Evolutionary conservation across 2,329 filamentous ascomycete species (phyloP), one percentile per base, ranked within the genome.

Genomic region (Tolypocladium nubicola): DNA sequence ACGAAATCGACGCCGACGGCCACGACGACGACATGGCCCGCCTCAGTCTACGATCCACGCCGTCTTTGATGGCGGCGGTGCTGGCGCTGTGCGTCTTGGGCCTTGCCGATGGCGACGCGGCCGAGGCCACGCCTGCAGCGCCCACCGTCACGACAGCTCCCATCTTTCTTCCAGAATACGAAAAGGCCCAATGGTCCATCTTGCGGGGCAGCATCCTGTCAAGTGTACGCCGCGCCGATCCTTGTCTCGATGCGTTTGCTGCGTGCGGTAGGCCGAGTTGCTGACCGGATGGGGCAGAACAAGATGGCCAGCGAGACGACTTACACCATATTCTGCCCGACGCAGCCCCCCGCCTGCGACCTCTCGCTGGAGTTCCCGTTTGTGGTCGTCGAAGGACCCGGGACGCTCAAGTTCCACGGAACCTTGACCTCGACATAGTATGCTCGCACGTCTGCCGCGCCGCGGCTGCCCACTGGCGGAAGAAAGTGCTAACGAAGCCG

Each of bases 301-400:
- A 61, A 65, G 19, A 57, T 66, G 11, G 66, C 65, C 7, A 64
- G 61, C 57, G 62, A 72, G 58, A 79, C 77, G 19, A 74, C 75
- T 30, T 79, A 77, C 60, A 79, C 76, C 57, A 74, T 79, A 45
- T 79, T 79, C 63, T 79, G 77, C 59, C 72, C 72, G 11, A 69
- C 74, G 37, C 65, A 73, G n/a, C 70, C 71, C 3, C 67, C 67
- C 7, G 69, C 67, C 8, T 79, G 77, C 64, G 71, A 74, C 56
- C 66, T 79, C 9, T 73, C 73, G 8, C 71, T 75, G 16, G 75
- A 76, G 50, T 71, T 79, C 40, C 77, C 77, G 5, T 79, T 79
- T 60, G 61, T 76, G 53, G 70, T 79, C 57, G 71, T 76, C 14
- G 75, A 78, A 60, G 76, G 77, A 0, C 72, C 76, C 14, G 66